Evolutionary conservation across 2,329 filamentous ascomycete species (phyloP), one percentile per base, ranked within the genome.

Genomic region (Phoma sp.): DNA sequence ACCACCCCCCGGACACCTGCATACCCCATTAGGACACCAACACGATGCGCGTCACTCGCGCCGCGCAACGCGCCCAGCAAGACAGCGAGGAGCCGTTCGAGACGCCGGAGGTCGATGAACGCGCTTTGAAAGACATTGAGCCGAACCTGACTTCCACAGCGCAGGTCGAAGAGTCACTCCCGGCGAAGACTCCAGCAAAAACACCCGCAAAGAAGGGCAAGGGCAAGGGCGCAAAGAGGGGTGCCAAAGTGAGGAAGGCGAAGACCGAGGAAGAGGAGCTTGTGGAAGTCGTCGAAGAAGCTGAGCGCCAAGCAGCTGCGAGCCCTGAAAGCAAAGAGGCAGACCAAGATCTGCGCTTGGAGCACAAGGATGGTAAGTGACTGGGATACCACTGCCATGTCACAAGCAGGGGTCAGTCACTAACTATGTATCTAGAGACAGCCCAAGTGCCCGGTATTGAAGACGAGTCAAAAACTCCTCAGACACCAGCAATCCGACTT

Each of bases 41-140:
- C 39, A 66, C 56, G 33, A 76, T 76, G 73, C 78, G 78, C 70
- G 69, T 80, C 57, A 81, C 78, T 50, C 76, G 78, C 55, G 76
- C 78, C 32, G 74, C 75, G 41, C 69, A 74, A 61, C 71, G 77
- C 66, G 75, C 76, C 54, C 75, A 77, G 45, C 64, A 76, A 49
- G 67, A 73, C 65, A 66, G 70, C 35, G 71, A 75, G 55, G 73
- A 77, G 50, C 68, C 73, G 8, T 56, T 68, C 47, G 74, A 75
- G 44, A 62, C 72, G 55, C 62, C 67, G 31, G 62, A 68, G 22
- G 48, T 51, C 43, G 58, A 58, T 7, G 69, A 74, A 63, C 62
- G 66, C 45, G 71, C 74, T 22, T 64, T 80, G 41, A 71, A 73
- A 49, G 75, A 79, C 37, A 72, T 80, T n/a, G 73, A 74, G 21